phyloP scores from a whole-genome alignment of 2,329 filamentous ascomycete species.

The Fusarium miscanthi region DNA sequence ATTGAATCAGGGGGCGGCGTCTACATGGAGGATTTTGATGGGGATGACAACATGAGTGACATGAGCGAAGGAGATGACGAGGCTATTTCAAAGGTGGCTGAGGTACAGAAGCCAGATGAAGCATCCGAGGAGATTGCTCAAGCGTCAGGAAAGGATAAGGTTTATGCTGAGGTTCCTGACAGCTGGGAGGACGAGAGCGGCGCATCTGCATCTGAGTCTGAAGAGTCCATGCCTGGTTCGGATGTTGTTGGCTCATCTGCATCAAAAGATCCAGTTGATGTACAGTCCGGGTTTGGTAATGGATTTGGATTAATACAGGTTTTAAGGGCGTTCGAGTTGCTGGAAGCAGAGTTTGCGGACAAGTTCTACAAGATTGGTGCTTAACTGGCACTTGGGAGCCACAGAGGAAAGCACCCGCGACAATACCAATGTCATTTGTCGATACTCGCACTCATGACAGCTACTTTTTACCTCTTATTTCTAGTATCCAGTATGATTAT shows the following conservation, averaged over 20 bases:
- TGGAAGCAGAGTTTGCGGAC: slow-evolving; percentile 70
- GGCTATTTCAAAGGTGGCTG: slow-evolving; percentile 3
- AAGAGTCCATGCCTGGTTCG: background rate
- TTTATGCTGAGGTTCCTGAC: slow-evolving; percentile 47
- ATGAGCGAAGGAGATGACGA: background rate
- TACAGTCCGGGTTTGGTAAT: slow-evolving; percentile 46
- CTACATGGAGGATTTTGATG: slow-evolving; percentile 46
- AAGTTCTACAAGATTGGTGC: slow-evolving; percentile 74
- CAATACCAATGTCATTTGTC: background rate
- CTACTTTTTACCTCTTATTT: background rate
- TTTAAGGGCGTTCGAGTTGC: slow-evolving; percentile 66
- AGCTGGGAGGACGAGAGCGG: slow-evolving; percentile 54
- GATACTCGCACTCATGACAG: background rate
- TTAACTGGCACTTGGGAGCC: slow-evolving; percentile 46
- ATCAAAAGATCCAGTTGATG: background rate
- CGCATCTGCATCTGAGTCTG: slow-evolving; percentile 44
- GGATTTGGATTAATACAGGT: slow-evolving; percentile 65
- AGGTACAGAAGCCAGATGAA: background rate
- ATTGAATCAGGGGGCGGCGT: slow-evolving; percentile 54
- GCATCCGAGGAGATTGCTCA: background rate
- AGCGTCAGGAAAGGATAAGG: slow-evolving; percentile 2
- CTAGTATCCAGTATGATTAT: background rate
- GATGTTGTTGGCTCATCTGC: slow-evolving; percentile 42
- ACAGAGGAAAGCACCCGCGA: background rate
- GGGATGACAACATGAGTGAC: slow-evolving; percentile 46